phyloP scores from a whole-genome alignment of 371 early-diverging fungal species.

The Choanephora cucurbitarum region DNA sequence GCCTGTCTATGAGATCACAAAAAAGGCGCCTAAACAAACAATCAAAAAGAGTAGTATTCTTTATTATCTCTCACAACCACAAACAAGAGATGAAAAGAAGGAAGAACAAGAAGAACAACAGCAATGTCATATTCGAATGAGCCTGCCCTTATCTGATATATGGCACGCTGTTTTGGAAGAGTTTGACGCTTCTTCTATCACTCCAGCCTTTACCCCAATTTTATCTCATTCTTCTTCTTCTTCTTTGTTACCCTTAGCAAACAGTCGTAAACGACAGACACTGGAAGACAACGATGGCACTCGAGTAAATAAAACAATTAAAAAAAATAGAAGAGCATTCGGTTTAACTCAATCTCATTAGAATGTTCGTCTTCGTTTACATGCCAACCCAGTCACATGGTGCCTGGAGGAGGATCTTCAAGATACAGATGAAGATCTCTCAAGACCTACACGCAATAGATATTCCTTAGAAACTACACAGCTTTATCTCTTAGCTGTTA shows the following conservation, averaged over 20 bases:
- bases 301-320: too few species aligned
- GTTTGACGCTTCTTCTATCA: neutral
- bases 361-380: neutral
- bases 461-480: neutral
- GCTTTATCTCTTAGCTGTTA: slow-evolving; percentile 1
- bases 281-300: neutral
- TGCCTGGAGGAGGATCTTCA: neutral
- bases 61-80: neutral
- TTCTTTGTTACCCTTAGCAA: neutral
- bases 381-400: neutral
- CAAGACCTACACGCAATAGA: neutral
- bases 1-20: neutral
- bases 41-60: neutral
- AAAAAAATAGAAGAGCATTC: too few species aligned
- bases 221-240: too few species aligned
- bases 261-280: neutral
- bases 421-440: neutral
- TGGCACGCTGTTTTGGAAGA: neutral
- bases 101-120: neutral
- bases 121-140: neutral
- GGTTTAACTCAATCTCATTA: neutral
- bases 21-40: neutral
- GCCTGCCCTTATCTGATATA: neutral
- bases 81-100: neutral
- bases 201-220: too few species aligned